Percentiles rank a stretch among this genome's conserved stretches.
These are phyloP conservation scores for Ascochyta koolunga DNA, from an alignment of 2,329 filamentous ascomycete species.

Conservation along the genomic window DNA sequence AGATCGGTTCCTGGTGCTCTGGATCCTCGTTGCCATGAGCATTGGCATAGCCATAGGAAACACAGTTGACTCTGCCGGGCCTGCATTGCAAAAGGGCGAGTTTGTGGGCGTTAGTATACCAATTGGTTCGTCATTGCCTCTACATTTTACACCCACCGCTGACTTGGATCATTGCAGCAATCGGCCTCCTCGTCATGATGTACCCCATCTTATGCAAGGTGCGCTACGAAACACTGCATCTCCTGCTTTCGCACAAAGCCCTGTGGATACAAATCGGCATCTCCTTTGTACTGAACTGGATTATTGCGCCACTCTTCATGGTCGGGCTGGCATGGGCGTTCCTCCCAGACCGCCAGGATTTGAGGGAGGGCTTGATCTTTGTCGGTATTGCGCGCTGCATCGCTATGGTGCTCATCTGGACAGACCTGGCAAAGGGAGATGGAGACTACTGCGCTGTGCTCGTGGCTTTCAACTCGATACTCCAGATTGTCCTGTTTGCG, in stretches of 20 bases:
- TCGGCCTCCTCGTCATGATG: constrained; percentile 90
- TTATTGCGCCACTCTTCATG: constrained; percentile 83
- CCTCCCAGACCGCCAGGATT: constrained; percentile 51
- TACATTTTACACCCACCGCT: background rate
- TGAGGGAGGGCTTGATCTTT: constrained; percentile 72
- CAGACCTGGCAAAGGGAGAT: constrained; percentile 75
- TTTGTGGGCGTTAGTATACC: constrained; percentile 75
- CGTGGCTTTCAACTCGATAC: constrained; percentile 56
- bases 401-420: constrained; percentile 89
- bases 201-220: constrained; percentile 92
- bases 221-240: constrained; percentile 75
- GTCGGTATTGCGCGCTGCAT: constrained; percentile 87
- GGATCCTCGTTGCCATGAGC: constrained; percentile 81
- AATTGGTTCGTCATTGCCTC: constrained; percentile 58
- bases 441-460: constrained; percentile 76
- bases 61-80: constrained; percentile 68
- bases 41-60: constrained; percentile 78
- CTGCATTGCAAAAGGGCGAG: constrained; percentile 69
- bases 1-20: constrained; percentile 55
- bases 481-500: constrained; percentile 57
- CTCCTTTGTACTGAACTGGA: constrained; percentile 80
- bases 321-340: constrained; percentile 71
- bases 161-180: constrained; percentile 55
- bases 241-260: constrained; percentile 63
- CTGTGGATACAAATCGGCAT: constrained; percentile 83